Evolutionary conservation across 2,329 filamentous ascomycete genomes (phyloP), one percentile per base, ranked within the genome.

Genomic region (Talaromyces sp.): DNA sequence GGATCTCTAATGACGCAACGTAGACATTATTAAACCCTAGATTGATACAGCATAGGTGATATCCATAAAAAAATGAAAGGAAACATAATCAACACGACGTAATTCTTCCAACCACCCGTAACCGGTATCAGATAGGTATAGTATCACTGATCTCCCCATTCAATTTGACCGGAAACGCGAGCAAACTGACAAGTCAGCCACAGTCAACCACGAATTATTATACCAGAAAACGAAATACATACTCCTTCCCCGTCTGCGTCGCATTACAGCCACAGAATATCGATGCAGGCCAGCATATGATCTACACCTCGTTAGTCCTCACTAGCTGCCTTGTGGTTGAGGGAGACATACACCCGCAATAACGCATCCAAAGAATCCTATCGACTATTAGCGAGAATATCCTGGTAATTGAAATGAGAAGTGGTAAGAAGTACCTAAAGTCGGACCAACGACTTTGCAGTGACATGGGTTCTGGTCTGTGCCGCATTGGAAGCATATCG

Each of bases 401-500:
- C 24, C 19, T 52, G 27, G 27, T 13, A n/a, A 57, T 16, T 39
- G 24, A 39, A 24, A 22, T 22, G n/a, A 27, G 24, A 50, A 24
- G 6, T 24, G 16, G 5, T 50, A 8, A 19, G n/a, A 72, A 70
- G 69, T 78, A 70, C 83, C 83, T 50, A 86, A 70, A 1, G 83
- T 86, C 43, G 84, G 84, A 1, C 84, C 83, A 33, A 86, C 78
- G 9, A 86, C 78, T 71, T 86, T 86, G 70, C 83, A 85, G 67
- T 81, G 82, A 64, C 84, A 86, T 3, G 84, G 84, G 63, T 86
- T 86, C 69, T 86, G 82, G 66, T 85, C 78, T 9, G 83, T 85
- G 54, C 75, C 83, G 72, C 82, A 85, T 72, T 86, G 83, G 72
- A 85, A 82, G 73, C 83, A 85, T 69, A 84, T 72, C 11, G 83